Evolutionary conservation across 2,329 filamentous ascomycete genomes (phyloP).

Genomic region (Bipolaris cookei): DNA sequence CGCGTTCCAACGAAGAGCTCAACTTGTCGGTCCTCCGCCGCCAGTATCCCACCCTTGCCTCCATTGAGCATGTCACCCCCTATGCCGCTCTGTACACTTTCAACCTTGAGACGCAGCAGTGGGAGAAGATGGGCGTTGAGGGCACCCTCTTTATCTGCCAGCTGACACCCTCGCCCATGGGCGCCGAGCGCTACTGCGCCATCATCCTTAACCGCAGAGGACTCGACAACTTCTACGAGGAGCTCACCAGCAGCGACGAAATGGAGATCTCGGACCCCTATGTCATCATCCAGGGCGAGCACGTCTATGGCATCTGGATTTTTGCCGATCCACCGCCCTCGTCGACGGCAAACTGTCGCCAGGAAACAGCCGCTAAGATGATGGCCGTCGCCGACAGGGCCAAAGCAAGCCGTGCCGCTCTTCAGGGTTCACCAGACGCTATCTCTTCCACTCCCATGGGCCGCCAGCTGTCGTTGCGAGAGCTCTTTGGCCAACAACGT

Average conservation of each 20-base stretch:
- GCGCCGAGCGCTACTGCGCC: conserved; percentile 51
- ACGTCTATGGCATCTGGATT: conserved; percentile 68
- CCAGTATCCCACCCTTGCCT: conserved; percentile 75
- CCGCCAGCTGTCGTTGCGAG: conserved; percentile 60
- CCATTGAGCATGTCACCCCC: conserved; percentile 79
- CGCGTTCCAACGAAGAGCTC: conserved; percentile 80
- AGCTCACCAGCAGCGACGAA: conserved; percentile 52
- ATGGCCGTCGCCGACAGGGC: conserved; percentile 62
- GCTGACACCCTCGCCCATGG: conserved; percentile 50
- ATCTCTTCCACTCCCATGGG: conserved; percentile 55
- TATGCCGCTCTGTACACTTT: conserved; percentile 89
- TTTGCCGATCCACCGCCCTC: conserved; percentile 65
- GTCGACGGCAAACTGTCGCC: conserved; percentile 60
- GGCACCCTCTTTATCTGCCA: conserved; percentile 89
- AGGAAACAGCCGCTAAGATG: conserved; percentile 61
- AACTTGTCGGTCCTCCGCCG: conserved; percentile 85
- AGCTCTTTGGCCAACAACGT: conserved; percentile 63
- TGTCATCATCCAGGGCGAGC: conserved; percentile 60
- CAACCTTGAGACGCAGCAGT: conserved; percentile 66
- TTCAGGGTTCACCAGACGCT: conserved; percentile 41
- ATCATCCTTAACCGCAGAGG: conserved; percentile 57
- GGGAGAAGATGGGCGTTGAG: conserved; percentile 87
- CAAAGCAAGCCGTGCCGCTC: conserved; percentile 56
- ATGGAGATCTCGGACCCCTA: conserved; percentile 62
- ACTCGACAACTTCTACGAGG: conserved; percentile 56